Evolutionary conservation across 495 filamentous ascomycete species (phyloP).

Genomic region (Penicillium simplicissimum): DNA sequence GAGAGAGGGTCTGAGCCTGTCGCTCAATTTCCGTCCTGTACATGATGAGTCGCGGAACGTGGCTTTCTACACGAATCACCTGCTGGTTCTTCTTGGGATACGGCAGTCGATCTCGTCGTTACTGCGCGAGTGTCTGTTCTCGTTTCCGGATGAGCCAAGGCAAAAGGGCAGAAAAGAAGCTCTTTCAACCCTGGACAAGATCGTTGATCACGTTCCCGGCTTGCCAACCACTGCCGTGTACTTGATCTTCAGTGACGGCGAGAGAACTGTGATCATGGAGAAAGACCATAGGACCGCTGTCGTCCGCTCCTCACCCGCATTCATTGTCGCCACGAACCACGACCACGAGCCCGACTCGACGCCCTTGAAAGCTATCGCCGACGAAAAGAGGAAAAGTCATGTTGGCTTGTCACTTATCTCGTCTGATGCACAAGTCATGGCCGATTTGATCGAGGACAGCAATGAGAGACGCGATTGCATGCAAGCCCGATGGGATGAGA

Average conservation of each 20-base stretch:
- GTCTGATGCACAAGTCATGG: constrained; percentile 29
- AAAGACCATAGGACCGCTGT: constrained; percentile 54
- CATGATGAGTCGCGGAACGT: constrained; percentile 49
- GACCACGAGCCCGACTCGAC: constrained; percentile 34
- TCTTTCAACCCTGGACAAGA: constrained; percentile 23
- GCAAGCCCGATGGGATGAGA: constrained; percentile 42
- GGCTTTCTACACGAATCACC: constrained; percentile 49
- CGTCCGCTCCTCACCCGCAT: constrained; percentile 41
- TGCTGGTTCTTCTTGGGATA: constrained; percentile 57
- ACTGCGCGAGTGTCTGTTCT: constrained; percentile 48
- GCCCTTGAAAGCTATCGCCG: constrained; percentile 12
- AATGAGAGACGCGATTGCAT: constrained; percentile 38
- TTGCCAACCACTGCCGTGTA: constrained; percentile 57
- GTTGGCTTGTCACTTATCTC: constrained; percentile 17
- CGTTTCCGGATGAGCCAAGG: constrained; percentile 3
- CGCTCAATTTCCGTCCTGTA: constrained; percentile 63
- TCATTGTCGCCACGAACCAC: constrained; percentile 59
- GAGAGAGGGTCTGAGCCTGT: constrained; percentile 54
- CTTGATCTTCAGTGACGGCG: constrained; percentile 55
- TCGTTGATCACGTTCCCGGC: constrained; percentile 34
- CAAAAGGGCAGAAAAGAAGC: not conserved
- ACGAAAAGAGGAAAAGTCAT: constrained; percentile 18
- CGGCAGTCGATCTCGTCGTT: constrained; percentile 57
- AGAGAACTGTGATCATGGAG: constrained; percentile 49
- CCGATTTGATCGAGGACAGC: constrained; percentile 44